Conservation (phyloP, 352 stramenopile species). For the Aphanomyces invadans region DNA sequence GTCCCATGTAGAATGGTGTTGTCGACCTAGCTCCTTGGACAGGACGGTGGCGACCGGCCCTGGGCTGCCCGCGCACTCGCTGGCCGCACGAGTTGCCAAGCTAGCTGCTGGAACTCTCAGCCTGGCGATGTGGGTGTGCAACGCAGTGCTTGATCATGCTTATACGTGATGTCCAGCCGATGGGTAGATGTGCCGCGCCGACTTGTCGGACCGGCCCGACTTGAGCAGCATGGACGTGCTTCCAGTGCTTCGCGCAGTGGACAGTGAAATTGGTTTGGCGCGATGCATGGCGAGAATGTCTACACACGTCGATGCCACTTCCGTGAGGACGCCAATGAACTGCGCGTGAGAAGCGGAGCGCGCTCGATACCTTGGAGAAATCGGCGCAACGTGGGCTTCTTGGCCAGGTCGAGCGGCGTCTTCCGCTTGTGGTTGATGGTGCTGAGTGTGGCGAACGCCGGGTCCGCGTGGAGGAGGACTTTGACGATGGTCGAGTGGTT, state of each 20-base stretch:
- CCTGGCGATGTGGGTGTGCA: too few relatives aligned
- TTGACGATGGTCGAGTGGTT: constrained; percentile 39
- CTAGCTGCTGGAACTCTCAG: too few relatives aligned
- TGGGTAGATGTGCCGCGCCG: neutral
- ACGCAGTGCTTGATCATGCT: too few relatives aligned
- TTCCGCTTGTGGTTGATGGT: constrained; percentile 3
- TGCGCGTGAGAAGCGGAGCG: neutral
- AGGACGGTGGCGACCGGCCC: too few relatives aligned
- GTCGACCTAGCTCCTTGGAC: neutral
- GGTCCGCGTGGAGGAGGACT: constrained; percentile 33
- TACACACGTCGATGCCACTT: too few relatives aligned
- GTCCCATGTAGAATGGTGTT: neutral
- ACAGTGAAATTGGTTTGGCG: neutral
- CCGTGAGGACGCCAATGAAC: neutral
- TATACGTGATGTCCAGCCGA: neutral
- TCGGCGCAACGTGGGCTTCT: neutral
- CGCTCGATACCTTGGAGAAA: constrained; percentile 4
- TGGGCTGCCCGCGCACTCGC: too few relatives aligned
- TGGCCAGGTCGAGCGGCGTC: neutral
- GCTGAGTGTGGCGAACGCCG: neutral
- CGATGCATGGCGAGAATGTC: neutral
- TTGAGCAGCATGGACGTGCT: neutral
- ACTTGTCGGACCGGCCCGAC: neutral
- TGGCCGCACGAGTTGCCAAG: too few relatives aligned
- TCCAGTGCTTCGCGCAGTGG: neutral